Conservation (phyloP, 768 basidiomycete species). For the Tulasnella sp. region DNA sequence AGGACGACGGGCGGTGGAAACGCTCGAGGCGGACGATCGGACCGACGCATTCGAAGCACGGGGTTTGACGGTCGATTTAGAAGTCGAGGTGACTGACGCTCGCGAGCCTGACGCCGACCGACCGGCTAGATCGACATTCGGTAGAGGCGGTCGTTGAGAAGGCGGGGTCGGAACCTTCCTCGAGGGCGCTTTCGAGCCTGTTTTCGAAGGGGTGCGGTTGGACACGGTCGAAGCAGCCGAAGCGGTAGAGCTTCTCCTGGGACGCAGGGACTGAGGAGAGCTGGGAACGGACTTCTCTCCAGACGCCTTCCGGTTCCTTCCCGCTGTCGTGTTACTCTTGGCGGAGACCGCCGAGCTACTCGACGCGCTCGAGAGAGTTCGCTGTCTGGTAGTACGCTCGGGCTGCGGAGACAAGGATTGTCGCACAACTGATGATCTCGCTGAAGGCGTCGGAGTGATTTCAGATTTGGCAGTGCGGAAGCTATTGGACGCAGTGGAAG, state of each 20-base stretch:
- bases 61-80: not conserved
- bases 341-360: conserved; percentile 2
- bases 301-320: not conserved
- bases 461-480: not conserved
- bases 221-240: not conserved
- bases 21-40: conserved; percentile 12
- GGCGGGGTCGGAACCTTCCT: not conserved
- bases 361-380: not conserved
- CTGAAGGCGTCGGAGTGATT: not conserved
- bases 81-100: not conserved
- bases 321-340: conserved; percentile 1
- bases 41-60: conserved; percentile 19
- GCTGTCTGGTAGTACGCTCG: not conserved
- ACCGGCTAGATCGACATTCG: not conserved
- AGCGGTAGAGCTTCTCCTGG: not conserved
- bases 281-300: not conserved
- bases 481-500: not conserved
- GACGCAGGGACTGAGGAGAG: not conserved
- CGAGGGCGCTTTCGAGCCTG: not conserved
- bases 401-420: not conserved
- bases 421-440: not conserved
- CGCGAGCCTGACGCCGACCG: not conserved
- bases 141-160: not conserved
- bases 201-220: not conserved
- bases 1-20: not conserved